Evolutionary conservation across 371 early-diverging fungal genomes (phyloP).

Genomic region (Mucor sp.): DNA sequence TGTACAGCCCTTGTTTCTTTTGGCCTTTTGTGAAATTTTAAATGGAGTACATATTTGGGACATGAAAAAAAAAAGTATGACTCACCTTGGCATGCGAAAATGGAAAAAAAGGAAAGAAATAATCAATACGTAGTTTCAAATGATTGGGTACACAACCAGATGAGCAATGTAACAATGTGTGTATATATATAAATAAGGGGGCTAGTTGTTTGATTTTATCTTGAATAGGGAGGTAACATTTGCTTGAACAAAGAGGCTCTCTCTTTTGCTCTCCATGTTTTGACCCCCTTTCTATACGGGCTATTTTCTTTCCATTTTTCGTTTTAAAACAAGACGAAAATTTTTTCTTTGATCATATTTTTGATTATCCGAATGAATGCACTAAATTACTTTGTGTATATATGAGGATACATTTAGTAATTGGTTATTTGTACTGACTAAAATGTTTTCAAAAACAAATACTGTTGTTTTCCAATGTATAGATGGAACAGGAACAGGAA

Average conservation of each 20-base stretch:
- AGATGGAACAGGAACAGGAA: not conserved
- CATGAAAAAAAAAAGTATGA: not conserved
- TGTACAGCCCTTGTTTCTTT: no score
- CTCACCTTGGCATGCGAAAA: conserved; percentile 2
- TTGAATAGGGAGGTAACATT: not conserved
- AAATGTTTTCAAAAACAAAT: not conserved
- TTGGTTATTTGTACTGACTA: not conserved
- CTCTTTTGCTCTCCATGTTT: not conserved
- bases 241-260: not conserved
- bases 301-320: not conserved
- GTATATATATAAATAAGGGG: not conserved
- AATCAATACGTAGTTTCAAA: not conserved
- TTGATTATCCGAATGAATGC: not conserved
- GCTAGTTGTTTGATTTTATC: not conserved
- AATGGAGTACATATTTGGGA: conserved; percentile 1
- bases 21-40: not conserved
- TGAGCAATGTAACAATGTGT: not conserved
- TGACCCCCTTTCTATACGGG: not conserved
- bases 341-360: not conserved
- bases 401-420: not conserved
- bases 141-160: conserved; percentile 6
- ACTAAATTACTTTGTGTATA: not conserved
- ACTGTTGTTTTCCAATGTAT: not conserved
- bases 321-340: not conserved
- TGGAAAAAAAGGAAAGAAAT: not conserved